Evolutionary conservation across 1,284 basidiomycete genomes (phyloP), one percentile per base, ranked within the genome.

Genomic region (Thelephora terrestris): DNA sequence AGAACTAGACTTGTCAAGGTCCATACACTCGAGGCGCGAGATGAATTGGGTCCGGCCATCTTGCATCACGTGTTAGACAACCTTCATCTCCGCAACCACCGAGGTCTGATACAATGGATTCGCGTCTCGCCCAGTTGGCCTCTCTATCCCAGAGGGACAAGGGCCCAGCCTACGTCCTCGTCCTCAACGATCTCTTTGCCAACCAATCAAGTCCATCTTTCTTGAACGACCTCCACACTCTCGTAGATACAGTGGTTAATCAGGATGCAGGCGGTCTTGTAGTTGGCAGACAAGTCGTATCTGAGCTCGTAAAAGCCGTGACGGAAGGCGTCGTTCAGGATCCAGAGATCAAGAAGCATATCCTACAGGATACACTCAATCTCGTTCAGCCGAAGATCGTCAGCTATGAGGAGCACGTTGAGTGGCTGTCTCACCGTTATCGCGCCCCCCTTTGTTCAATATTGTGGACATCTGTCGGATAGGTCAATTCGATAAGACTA

Each of bases 361-460:
- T 92, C 47, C 76, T 92, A 18, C 73, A 89, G 60, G 79, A 83
- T 49, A 82, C 81, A 0, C 71, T 95, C 36, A 69, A 74, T 36
- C 76, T 78, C 34, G 70, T 91, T 20, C 86, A 90, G 59, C 82
- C 85, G 1, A 75, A 85, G 50, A 76, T 82, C 55, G 81, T 81
- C 37, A 93, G 89, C 67, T 96, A 91, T 61, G 95, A 98, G 64
- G 93, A 98, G 65, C 92, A 96, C 75, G 93, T 92, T 59, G 29
- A 58, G 79, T 64, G 45, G 25, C 14, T 18, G 29, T 48, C 29
- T 37, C 20, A 25, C 35, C 36, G 23, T 45, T 20, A n/a, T 47
- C 34, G n/a, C 32, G 38, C 40, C 43, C 45, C 36, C 45, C 40
- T 38, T 37, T 47, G 40, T 48, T 39, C 44, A 35, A 27, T 29